Evolutionary conservation across 2,329 filamentous ascomycete species (phyloP).

Genomic region (Aspergillus eucalypticola): DNA sequence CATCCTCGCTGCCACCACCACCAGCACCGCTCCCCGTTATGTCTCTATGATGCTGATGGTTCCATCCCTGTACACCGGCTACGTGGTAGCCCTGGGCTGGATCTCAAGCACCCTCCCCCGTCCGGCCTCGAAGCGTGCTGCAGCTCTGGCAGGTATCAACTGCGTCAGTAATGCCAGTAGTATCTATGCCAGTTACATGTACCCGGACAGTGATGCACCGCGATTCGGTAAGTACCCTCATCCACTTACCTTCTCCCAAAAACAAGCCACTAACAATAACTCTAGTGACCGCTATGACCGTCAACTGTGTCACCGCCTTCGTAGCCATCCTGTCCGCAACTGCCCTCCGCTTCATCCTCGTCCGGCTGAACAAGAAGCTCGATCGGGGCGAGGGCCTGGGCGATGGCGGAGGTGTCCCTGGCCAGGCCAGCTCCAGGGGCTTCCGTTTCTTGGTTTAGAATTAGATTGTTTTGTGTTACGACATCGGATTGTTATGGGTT

Average conservation of each 20-base stretch:
- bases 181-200: constrained; percentile 72
- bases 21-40: constrained; percentile 62
- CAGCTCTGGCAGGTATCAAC: constrained; percentile 75
- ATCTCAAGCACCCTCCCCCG: constrained; percentile 74
- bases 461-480: constrained; percentile 31
- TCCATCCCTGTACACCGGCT: constrained; percentile 64
- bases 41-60: constrained; percentile 73
- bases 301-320: constrained; percentile 66
- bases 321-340: constrained; percentile 66
- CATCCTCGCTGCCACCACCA: constrained; percentile 67
- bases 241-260: background rate
- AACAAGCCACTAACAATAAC: background rate
- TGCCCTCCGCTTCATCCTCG: constrained; percentile 63
- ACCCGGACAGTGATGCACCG: constrained; percentile 51
- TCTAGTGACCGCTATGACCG: constrained; percentile 61
- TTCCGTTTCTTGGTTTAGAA: constrained; percentile 67
- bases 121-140: constrained; percentile 72
- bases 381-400: constrained; percentile 62
- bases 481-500: background rate
- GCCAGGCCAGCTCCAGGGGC: constrained; percentile 59
- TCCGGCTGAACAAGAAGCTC: constrained; percentile 67
- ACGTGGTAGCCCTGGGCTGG: constrained; percentile 71
- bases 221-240: constrained; percentile 39
- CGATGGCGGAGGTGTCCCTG: constrained; percentile 53
- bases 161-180: constrained; percentile 67